A percentile compares a stretch with the other conserved stretches of the same genome.
Evolutionary conservation across 1,284 basidiomycete genomes (phyloP).

Genomic region (Pyrrhoderma noxium): DNA sequence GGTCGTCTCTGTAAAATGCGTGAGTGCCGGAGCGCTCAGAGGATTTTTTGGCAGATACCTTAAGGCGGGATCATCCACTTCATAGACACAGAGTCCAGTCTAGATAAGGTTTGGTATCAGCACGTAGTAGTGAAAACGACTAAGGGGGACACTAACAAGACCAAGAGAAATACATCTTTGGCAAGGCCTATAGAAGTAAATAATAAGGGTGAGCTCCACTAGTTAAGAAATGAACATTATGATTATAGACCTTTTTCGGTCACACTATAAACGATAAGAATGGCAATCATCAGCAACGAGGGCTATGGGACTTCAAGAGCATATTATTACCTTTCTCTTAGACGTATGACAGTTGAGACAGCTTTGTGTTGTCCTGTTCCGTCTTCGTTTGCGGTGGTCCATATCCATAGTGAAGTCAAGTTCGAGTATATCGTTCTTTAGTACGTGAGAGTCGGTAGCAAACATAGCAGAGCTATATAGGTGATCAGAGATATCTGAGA

Average conservation of each 20-base stretch:
- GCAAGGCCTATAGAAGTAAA: conserved; percentile 49
- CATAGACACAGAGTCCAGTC: conserved; percentile 89
- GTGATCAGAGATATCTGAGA: neutral
- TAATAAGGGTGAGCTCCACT: too few species aligned
- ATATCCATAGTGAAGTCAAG: conserved; percentile 23
- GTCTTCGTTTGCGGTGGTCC: conserved; percentile 43
- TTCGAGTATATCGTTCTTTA: conserved; percentile 18
- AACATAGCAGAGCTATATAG: conserved; percentile 11
- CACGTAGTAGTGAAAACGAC: conserved; percentile 19
- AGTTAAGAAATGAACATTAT: neutral
- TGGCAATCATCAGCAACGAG: neutral
- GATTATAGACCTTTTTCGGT: conserved; percentile 26
- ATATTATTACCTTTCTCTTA: conserved; percentile 69
- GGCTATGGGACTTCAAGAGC: neutral
- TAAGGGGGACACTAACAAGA: conserved; percentile 40
- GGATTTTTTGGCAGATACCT: conserved; percentile 40
- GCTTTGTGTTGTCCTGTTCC: conserved; percentile 83
- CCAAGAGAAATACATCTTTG: conserved; percentile 79
- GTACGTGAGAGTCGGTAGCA: conserved; percentile 16
- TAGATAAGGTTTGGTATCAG: conserved; percentile 25
- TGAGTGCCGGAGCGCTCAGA: conserved; percentile 5
- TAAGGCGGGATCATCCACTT: conserved; percentile 81
- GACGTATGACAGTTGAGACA: conserved; percentile 91
- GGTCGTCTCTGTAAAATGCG: conserved; percentile 58
- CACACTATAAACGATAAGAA: conserved; percentile 25